Evolutionary conservation across 2,329 filamentous ascomycete genomes (phyloP).

Genomic region (Aspergillus fumigatus): DNA sequence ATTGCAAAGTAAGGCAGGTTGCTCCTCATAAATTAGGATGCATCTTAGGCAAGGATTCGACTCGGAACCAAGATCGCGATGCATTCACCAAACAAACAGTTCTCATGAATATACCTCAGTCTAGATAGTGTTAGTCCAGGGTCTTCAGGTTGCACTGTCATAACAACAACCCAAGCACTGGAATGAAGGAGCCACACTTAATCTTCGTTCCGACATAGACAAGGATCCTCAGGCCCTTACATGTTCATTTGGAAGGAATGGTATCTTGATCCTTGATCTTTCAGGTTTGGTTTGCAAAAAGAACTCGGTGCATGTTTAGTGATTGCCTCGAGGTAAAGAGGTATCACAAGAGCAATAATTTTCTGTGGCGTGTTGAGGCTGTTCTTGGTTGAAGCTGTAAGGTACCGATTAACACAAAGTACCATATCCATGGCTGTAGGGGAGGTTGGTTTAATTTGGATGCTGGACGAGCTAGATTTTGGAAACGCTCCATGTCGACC

Average conservation of each 20-base stretch:
- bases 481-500: no score
- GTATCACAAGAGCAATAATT: background rate
- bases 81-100: background rate
- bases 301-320: background rate
- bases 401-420: background rate
- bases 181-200: background rate
- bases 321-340: background rate
- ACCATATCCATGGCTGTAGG: background rate
- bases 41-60: background rate
- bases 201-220: background rate
- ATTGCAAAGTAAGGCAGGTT: background rate
- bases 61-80: background rate
- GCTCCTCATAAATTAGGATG: background rate
- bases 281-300: background rate
- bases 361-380: background rate
- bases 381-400: background rate
- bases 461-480: background rate
- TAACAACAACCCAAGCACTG: background rate
- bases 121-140: no score
- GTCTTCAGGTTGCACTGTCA: no score
- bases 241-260: background rate
- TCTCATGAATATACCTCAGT: no score
- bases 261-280: background rate
- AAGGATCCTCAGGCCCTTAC: background rate
- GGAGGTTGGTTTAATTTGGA: background rate